phyloP scores from a whole-genome alignment of 1,284 basidiomycete genomes.

The Inonotus obliquus region DNA sequence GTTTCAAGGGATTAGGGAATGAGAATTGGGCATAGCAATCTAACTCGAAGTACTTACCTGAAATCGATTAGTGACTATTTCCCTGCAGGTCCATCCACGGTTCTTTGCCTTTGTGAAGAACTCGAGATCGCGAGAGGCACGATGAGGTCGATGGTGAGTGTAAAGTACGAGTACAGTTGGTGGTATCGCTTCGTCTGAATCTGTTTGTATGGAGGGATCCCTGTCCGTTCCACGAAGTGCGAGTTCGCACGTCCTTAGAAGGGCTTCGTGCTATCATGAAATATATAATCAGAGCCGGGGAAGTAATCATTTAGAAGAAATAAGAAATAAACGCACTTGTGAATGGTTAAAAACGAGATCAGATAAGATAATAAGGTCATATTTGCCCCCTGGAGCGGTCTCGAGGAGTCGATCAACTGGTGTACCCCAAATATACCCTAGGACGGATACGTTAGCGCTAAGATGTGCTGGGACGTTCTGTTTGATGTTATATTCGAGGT shows the following conservation, averaged over 20 bases:
- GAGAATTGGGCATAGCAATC: background rate
- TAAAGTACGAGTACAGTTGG: constrained; percentile 85
- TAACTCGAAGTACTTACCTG: background rate
- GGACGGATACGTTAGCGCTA: constrained; percentile 35
- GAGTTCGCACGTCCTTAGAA: constrained; percentile 73
- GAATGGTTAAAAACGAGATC: constrained; percentile 92
- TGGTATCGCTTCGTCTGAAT: constrained; percentile 21
- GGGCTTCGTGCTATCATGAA: constrained; percentile 64
- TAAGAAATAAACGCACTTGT: constrained; percentile 41
- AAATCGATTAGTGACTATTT: constrained; percentile 59
- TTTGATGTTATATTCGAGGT: constrained; percentile 68
- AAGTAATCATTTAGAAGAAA: background rate
- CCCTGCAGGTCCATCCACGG: constrained; percentile 72
- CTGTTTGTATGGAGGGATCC: constrained; percentile 20
- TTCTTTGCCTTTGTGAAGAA: constrained; percentile 73
- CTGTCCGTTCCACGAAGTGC: constrained; percentile 29
- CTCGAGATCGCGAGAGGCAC: constrained; percentile 79
- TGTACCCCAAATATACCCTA: constrained; percentile 94
- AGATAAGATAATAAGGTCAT: constrained; percentile 84
- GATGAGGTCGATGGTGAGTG: constrained; percentile 85
- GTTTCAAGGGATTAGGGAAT: background rate
- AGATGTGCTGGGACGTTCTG: constrained; percentile 44
- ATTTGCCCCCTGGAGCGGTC: constrained; percentile 35
- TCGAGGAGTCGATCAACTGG: constrained; percentile 46
- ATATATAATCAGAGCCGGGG: background rate